A percentile compares a stretch with the other conserved stretches of the same genome.
Conservation (phyloP, 1,139 yeast species). For the Pneumocystis canis region DNA sequence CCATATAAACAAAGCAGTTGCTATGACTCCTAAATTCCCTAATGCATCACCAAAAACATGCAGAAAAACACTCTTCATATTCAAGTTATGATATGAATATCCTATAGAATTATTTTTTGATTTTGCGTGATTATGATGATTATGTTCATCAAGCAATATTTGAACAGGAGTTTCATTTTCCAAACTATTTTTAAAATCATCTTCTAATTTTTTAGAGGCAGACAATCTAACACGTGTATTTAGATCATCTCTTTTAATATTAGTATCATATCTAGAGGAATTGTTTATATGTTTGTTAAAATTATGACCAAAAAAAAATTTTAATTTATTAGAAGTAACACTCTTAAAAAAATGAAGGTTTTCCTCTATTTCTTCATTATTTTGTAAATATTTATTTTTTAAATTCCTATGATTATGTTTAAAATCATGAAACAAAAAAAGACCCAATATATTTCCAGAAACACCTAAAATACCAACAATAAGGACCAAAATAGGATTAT, state of each 20-base stretch:
- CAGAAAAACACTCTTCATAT: conserved; percentile 92
- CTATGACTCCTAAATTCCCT: conserved; percentile 87
- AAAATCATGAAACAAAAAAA: conserved; percentile 62
- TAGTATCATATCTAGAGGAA: not conserved
- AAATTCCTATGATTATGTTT: not conserved
- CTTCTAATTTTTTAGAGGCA: not conserved
- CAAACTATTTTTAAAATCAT: not conserved
- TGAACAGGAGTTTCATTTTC: conserved; percentile 26
- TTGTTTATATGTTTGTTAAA: not conserved
- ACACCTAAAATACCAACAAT: conserved; percentile 75
- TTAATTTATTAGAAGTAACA: not conserved
- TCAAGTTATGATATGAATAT: conserved; percentile 30
- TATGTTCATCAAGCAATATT: conserved; percentile 16
- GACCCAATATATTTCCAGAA: conserved; percentile 65
- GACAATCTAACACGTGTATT: not conserved
- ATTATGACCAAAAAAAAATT: not conserved
- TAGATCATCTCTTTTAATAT: not conserved
- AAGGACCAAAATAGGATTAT: conserved; percentile 66
- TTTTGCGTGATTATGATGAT: conserved; percentile 14
- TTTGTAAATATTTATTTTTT: not conserved
- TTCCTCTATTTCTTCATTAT: not conserved
- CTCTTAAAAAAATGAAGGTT: not conserved
- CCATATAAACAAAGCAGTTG: conserved; percentile 86
- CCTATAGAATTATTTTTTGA: conserved; percentile 14
- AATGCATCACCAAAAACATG: conserved; percentile 94